These are phyloP conservation scores for Neonectria ditissima DNA, from an alignment of 2,329 filamentous ascomycete genomes.

Conservation along the genomic window DNA sequence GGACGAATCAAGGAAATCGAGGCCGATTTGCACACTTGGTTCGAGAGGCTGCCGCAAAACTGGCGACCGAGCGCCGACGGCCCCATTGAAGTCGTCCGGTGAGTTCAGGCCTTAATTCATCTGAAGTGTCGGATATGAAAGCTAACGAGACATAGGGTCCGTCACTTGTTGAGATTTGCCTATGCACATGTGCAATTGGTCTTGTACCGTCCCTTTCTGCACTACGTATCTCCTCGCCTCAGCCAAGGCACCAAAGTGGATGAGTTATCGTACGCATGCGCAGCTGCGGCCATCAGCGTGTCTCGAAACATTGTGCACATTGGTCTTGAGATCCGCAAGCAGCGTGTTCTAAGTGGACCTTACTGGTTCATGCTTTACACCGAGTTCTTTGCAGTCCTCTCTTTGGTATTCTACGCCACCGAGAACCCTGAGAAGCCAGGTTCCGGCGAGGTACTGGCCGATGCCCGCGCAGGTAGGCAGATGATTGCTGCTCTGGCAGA, in stretches of 20 bases:
- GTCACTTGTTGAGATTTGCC: conserved; percentile 81
- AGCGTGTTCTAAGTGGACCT: conserved; percentile 79
- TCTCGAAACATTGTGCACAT: conserved; percentile 83
- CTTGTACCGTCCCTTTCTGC: conserved; percentile 84
- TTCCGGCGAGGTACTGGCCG: conserved; percentile 82
- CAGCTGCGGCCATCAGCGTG: conserved; percentile 71
- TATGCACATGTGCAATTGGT: conserved; percentile 87
- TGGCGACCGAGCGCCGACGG: conserved; percentile 85
- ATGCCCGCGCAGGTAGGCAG: conserved; percentile 86
- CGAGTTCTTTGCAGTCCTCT: conserved; percentile 84
- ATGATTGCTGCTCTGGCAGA: conserved; percentile 83
- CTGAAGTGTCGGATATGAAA: background rate
- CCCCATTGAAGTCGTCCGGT: conserved; percentile 80
- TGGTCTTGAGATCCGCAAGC: conserved; percentile 80
- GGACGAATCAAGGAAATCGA: conserved; percentile 74
- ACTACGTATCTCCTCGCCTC: conserved; percentile 79
- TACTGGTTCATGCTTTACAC: conserved; percentile 92
- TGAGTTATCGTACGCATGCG: conserved; percentile 81
- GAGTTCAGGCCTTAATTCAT: conserved; percentile 49
- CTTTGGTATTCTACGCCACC: conserved; percentile 81
- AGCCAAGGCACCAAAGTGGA: conserved; percentile 71
- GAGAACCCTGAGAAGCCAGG: conserved; percentile 83
- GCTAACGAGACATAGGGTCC: conserved; percentile 59
- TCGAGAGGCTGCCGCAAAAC: conserved; percentile 75
- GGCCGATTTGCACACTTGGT: conserved; percentile 71